A percentile compares a stretch with the other conserved stretches of the same genome.
Conservation (phyloP, 768 basidiomycete species). For the Auricularia cornea region DNA sequence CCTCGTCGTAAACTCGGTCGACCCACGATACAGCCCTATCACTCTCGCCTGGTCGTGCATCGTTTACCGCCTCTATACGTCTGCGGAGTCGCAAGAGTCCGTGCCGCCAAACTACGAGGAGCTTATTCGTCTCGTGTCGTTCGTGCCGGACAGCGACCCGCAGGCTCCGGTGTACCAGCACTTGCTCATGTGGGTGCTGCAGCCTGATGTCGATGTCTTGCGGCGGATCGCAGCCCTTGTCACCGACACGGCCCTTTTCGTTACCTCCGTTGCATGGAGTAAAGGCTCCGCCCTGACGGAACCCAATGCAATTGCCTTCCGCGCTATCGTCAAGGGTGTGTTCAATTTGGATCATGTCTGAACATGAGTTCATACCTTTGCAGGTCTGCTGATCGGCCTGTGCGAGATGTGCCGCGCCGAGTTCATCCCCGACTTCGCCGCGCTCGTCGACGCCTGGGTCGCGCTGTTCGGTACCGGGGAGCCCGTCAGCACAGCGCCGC, state of each 20-base stretch:
- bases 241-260: conserved; percentile 67
- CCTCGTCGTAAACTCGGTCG: conserved; percentile 48
- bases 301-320: conserved; percentile 69
- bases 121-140: conserved; percentile 32
- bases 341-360: not conserved
- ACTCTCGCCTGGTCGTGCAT: conserved; percentile 83
- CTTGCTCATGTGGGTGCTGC: conserved; percentile 51
- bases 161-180: conserved; percentile 17
- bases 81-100: conserved; percentile 42
- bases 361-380: conserved; percentile 5
- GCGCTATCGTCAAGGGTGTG: conserved; percentile 78
- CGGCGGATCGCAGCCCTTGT: conserved; percentile 46
- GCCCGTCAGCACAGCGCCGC: conserved; percentile 44
- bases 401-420: conserved; percentile 71
- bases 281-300: conserved; percentile 61
- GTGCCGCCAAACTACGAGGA: conserved; percentile 50
- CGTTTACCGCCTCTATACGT: conserved; percentile 51
- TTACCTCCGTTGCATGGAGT: conserved; percentile 62
- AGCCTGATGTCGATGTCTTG: conserved; percentile 53
- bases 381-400: conserved; percentile 69
- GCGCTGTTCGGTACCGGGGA: conserved; percentile 72
- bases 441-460: conserved; percentile 68
- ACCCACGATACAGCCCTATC: conserved; percentile 59
- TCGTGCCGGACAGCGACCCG: conserved; percentile 23
- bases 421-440: conserved; percentile 65